Conservation (phyloP, 2,329 filamentous ascomycete genomes). For the Pezicula rhizophila region DNA sequence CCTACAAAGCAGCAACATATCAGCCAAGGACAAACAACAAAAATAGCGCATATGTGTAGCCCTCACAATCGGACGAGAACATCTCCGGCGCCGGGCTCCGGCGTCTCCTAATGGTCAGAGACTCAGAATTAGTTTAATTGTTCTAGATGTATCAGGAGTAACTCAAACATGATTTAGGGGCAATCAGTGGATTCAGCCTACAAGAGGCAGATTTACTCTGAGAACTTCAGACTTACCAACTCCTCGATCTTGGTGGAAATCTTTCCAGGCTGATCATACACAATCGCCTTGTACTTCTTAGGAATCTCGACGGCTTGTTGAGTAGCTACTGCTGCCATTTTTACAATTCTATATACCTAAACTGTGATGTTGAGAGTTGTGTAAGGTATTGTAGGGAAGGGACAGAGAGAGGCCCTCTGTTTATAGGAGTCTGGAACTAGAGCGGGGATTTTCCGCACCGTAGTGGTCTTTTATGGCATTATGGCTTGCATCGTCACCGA, state of each 20-base stretch:
- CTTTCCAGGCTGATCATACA: conserved; percentile 61
- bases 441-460: too few species aligned
- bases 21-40: neutral
- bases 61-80: conserved; percentile 55
- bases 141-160: too few species aligned
- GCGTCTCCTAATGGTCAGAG: conserved; percentile 39
- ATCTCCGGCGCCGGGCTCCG: conserved; percentile 56
- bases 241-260: conserved; percentile 60
- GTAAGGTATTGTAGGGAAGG: neutral
- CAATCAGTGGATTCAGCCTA: too few species aligned
- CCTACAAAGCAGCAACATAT: conserved; percentile 24
- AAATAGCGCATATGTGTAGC: neutral
- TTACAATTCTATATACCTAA: conserved; percentile 4
- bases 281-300: conserved; percentile 54
- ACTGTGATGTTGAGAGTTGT: neutral
- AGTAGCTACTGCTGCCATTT: conserved; percentile 19
- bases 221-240: conserved; percentile 23
- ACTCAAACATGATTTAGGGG: too few species aligned
- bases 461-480: too few species aligned
- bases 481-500: too few species aligned
- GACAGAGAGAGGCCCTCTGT: too few species aligned
- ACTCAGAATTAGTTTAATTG: too few species aligned
- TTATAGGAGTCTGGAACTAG: too few species aligned
- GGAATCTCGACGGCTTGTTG: conserved; percentile 35
- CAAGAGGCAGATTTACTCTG: too few species aligned